These are phyloP conservation scores for Fusarium sp. DNA, from an alignment of 2,329 filamentous ascomycete species.

Conservation along the genomic window DNA sequence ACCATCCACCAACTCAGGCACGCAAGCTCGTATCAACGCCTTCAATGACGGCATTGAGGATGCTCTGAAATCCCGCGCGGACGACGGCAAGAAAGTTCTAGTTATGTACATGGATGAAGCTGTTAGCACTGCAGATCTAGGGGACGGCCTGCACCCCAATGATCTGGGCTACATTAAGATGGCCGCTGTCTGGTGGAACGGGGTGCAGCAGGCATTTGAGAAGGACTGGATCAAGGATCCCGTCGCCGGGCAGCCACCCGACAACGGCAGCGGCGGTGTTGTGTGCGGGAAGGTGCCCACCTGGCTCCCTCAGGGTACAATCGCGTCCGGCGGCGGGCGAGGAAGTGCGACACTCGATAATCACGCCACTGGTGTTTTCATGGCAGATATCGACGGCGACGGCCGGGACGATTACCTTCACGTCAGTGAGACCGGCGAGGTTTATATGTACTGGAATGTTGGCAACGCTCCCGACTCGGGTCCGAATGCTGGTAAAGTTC, in stretches of 20 bases:
- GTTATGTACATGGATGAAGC: no score
- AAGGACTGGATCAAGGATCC: not conserved
- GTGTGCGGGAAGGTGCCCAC: not conserved
- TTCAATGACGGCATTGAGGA: no score
- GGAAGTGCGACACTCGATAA: not conserved
- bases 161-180: not conserved
- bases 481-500: not conserved
- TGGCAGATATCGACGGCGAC: not conserved
- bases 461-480: not conserved
- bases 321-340: not conserved
- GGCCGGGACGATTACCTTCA: not conserved
- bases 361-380: not conserved
- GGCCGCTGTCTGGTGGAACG: not conserved
- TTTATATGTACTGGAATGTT: not conserved
- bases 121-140: no score
- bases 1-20: no score
- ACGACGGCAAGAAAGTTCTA: no score
- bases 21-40: no score
- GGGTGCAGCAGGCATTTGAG: not conserved
- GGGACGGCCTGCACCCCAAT: not conserved
- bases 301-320: not conserved
- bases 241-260: not conserved
- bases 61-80: no score
- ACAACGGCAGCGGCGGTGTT: no score
- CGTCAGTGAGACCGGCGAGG: not conserved